Conservation (phyloP, 78 protist genomes). For the Dictyostelium intermedium region DNA sequence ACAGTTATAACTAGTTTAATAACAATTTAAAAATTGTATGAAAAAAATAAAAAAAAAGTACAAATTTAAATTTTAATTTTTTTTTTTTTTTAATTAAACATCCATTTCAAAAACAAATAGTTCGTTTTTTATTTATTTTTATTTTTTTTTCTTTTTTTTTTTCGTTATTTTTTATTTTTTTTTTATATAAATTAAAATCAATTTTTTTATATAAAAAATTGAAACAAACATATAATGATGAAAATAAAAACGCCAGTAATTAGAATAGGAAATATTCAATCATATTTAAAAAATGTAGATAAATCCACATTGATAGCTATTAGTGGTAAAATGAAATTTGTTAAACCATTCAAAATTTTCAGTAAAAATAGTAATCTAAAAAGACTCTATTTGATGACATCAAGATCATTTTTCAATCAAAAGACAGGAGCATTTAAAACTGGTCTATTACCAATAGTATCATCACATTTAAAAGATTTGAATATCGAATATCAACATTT, state of each 20-base stretch:
- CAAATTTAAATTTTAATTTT: no score
- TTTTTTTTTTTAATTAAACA: no score
- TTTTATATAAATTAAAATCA: no score
- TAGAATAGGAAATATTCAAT: background rate
- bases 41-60: no score
- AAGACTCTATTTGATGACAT: background rate
- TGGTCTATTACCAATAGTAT: constrained; percentile 57
- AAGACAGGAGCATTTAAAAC: constrained; percentile 57
- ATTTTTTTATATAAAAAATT: no score
- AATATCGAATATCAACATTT: background rate
- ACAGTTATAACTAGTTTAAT: no score
- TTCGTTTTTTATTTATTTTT: no score
- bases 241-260: background rate
- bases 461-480: background rate
- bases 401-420: constrained; percentile 35
- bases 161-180: no score
- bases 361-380: background rate
- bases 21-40: no score
- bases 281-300: background rate
- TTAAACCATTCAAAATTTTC: background rate
- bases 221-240: no score
- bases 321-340: background rate
- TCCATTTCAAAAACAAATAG: no score
- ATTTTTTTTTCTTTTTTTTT: no score
- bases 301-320: background rate